Evolutionary conservation across 2,329 filamentous ascomycete species (phyloP), one percentile per base, ranked within the genome.

Genomic region (Talaromyces rugulosus): DNA sequence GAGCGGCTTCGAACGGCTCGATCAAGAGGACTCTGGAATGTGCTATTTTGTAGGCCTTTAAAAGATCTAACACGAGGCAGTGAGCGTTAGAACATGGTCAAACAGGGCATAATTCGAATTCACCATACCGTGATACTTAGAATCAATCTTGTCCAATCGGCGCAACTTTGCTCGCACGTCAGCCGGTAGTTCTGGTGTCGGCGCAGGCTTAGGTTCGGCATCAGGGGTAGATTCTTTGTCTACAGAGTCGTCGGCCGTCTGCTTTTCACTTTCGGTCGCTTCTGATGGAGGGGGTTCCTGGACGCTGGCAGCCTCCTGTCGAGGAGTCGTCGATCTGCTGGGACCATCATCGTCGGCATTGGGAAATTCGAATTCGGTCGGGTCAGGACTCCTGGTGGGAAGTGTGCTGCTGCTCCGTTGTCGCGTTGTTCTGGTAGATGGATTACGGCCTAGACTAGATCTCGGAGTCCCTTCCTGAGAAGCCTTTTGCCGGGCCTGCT

Each of bases 31-130:
- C 91, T 58, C 92, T 88, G 62, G 90, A 87, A 78, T 99, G 94
- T 18, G 95, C 95, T 66, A 93, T 88, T 64, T 92, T 87, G 77
- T 99, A 99, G 8, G 94, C 96, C 61, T 92, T 89, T 56, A 98
- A 82, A 0, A 99, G 82, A 71, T 98, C 94, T 92, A 67, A n/a
- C 34, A 66, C 23, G 60, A n/a, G 23, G 9, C 54, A 33, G 11
- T n/a, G 27, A 40, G 50, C 34, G 11, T 60, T 42, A 54, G 44
- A 11, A 28, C 9, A 30, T 54, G 11, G 27, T n/a, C 18, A 31
- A 55, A 27, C 30, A 36, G n/a, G n/a, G 4, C 7, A n/a, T 23
- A 42, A 44, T 28, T 11, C 12, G 23, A 56, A 42, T n/a, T 5
- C n/a, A 30, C 55, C 67, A 58, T 81, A 93, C 91, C 91, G 72